A percentile compares a stretch with the other conserved stretches of the same genome.
Conservation (phyloP, 78 protist species). For the Pigoraptor vietnamica region DNA sequence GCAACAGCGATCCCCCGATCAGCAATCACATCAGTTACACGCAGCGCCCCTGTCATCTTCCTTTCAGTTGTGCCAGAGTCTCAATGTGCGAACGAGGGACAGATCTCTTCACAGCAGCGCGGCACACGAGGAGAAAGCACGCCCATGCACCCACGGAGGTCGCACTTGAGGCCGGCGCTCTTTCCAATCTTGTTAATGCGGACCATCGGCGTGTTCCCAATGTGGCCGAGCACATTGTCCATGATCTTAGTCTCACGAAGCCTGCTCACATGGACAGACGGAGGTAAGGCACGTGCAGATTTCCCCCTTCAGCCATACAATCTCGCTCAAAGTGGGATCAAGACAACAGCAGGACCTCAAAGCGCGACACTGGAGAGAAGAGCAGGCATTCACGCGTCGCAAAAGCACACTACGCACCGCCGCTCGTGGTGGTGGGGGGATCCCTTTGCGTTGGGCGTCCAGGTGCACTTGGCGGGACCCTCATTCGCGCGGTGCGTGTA, state of each 20-base stretch:
- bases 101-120: neutral
- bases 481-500: neutral
- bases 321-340: too few relatives aligned
- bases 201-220: conserved; percentile 90
- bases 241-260: neutral
- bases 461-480: neutral
- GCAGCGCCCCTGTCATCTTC: too few relatives aligned
- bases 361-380: neutral
- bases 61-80: too few relatives aligned
- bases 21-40: too few relatives aligned
- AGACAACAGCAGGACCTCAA: neutral
- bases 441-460: neutral
- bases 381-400: too few relatives aligned
- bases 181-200: conserved; percentile 63
- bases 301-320: too few relatives aligned
- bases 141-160: conserved; percentile 42
- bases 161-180: conserved; percentile 81
- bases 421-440: neutral
- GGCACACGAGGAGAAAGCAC: neutral
- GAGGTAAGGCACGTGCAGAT: neutral
- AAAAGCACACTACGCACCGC: neutral
- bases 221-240: neutral
- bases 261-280: neutral
- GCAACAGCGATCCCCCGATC: too few relatives aligned
- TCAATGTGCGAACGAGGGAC: too few relatives aligned